Percentiles rank a stretch among this genome's conserved stretches.
phyloP scores from a whole-genome alignment of 208 protist genomes.

The Leishmania tarentolae region DNA sequence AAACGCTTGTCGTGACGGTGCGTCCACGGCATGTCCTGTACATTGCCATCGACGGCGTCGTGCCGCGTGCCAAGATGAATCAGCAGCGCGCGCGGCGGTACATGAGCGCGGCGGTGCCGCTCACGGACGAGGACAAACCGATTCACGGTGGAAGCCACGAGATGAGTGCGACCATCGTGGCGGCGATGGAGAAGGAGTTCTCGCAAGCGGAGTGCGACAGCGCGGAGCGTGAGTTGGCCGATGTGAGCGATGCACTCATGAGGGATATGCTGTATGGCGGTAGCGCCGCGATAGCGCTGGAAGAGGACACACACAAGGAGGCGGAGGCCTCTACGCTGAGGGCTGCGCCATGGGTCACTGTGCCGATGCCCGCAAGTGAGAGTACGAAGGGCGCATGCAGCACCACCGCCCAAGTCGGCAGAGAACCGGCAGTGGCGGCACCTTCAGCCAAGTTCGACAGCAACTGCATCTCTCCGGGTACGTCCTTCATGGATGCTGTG shows the following conservation, averaged over 20 bases:
- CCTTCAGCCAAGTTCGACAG: slow-evolving; percentile 91
- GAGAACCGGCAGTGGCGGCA: neutral
- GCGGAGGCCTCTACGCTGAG: neutral
- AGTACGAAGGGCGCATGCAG: neutral
- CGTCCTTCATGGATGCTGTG: slow-evolving; percentile 97
- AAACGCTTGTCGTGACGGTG: slow-evolving; percentile 95
- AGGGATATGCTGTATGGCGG: slow-evolving; percentile 63
- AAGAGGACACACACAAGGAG: neutral
- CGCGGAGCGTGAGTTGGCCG: slow-evolving; percentile 55
- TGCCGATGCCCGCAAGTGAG: neutral
- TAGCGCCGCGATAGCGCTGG: neutral
- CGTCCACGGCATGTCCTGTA: slow-evolving; percentile 96
- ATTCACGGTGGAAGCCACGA: slow-evolving; percentile 6
- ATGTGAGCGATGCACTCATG: slow-evolving; percentile 41
- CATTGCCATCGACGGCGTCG: slow-evolving; percentile 97
- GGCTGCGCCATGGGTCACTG: neutral
- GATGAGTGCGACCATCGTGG: slow-evolving; percentile 28
- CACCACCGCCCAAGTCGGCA: neutral
- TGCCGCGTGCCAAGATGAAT: slow-evolving; percentile 99
- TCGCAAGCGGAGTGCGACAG: slow-evolving; percentile 38
- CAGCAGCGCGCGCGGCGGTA: slow-evolving; percentile 97
- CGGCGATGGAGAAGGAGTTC: slow-evolving; percentile 53
- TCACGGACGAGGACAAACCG: slow-evolving; percentile 25
- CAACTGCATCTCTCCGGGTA: slow-evolving; percentile 99
- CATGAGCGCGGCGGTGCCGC: slow-evolving; percentile 59